Conservation (phyloP, 2,329 filamentous ascomycete species). For the Coniochaeta prunicola region DNA sequence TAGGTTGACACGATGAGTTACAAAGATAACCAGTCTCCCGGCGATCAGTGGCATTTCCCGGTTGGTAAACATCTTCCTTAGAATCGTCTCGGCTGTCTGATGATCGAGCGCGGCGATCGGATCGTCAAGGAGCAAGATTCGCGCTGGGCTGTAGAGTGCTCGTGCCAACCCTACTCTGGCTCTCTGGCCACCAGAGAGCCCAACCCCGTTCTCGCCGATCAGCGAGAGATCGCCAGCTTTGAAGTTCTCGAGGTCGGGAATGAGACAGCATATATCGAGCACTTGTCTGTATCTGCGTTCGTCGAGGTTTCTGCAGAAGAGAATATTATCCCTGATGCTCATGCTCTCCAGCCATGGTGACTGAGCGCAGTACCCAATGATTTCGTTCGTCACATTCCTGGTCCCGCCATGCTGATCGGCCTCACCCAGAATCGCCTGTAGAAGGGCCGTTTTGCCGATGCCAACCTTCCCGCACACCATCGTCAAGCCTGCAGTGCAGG, state of each 20-base stretch:
- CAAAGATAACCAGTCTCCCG: constrained; percentile 66
- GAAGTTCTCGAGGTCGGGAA: constrained; percentile 48
- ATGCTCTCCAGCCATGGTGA: constrained; percentile 60
- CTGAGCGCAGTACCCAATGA: constrained; percentile 50
- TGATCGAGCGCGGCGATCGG: constrained; percentile 58
- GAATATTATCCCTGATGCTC: constrained; percentile 57
- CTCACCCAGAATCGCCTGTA: constrained; percentile 53
- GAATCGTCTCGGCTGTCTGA: constrained; percentile 50
- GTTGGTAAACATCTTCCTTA: constrained; percentile 49
- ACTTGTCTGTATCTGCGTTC: constrained; percentile 49
- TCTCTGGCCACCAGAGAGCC: constrained; percentile 56
- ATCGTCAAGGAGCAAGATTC: constrained; percentile 54
- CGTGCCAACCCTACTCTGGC: constrained; percentile 56
- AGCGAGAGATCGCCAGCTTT: constrained; percentile 49
- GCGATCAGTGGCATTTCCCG: constrained; percentile 26
- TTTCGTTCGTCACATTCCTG: constrained; percentile 38
- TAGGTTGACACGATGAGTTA: constrained; percentile 74
- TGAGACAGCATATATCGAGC: constrained; percentile 52
- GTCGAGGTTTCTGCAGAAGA: constrained; percentile 53
- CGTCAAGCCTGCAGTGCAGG: constrained; percentile 42
- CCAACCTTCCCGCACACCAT: constrained; percentile 54
- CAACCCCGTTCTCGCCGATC: constrained; percentile 56
- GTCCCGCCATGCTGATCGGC: constrained; percentile 57
- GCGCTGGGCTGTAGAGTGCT: constrained; percentile 51
- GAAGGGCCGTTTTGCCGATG: constrained; percentile 52